A percentile compares a stretch with the other conserved stretches of the same genome.
Conservation (phyloP, 2,329 filamentous ascomycete genomes). For the Talaromyces atroroseus region DNA sequence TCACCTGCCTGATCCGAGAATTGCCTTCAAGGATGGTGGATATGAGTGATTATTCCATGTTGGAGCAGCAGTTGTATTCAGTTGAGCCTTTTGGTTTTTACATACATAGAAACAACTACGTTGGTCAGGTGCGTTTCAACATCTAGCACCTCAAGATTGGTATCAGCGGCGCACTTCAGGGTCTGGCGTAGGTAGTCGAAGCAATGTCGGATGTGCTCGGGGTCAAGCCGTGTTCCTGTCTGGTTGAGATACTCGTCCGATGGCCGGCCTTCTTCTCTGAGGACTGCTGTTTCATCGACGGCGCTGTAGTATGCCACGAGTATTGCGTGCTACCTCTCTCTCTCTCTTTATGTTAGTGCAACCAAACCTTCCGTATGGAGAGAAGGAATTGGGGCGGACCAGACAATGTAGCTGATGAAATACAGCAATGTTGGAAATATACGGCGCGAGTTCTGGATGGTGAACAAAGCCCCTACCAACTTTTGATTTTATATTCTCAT, state of each 20-base stretch:
- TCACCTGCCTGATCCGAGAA: slow-evolving; percentile 5
- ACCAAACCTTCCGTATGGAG: too few species aligned
- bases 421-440: not conserved
- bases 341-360: too few species aligned
- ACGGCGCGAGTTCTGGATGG: not conserved
- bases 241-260: not conserved
- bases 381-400: not conserved
- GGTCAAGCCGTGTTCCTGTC: not conserved
- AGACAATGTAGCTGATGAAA: not conserved
- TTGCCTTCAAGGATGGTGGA: not conserved
- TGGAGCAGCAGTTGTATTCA: not conserved
- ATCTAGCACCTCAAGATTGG: not conserved
- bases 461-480: not conserved
- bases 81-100: too few species aligned
- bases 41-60: not conserved
- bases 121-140: not conserved
- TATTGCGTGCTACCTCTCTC: not conserved
- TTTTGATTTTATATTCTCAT: not conserved
- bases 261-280: not conserved
- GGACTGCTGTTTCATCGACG: not conserved
- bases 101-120: not conserved
- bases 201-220: not conserved
- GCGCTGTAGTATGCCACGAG: not conserved
- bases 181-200: not conserved
- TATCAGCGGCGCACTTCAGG: not conserved